These are phyloP conservation scores for Tubosaeta sp. DNA, from an alignment of 768 basidiomycete species.

Conservation along the genomic window DNA sequence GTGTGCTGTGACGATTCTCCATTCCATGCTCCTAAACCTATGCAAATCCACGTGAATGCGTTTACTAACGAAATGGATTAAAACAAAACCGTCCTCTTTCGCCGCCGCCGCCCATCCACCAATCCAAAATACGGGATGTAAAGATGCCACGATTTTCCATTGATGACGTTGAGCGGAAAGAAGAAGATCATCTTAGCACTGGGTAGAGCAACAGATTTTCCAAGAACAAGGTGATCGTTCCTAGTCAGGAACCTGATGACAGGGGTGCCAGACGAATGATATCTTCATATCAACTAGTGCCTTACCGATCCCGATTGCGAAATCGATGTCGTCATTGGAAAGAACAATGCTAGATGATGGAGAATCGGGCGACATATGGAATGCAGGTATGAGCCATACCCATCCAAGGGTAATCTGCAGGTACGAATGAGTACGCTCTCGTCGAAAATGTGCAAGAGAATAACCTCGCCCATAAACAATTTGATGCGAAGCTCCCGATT, in stretches of 20 bases:
- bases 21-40: neutral
- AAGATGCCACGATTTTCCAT: neutral
- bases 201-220: neutral
- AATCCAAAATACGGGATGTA: neutral
- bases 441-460: constrained; percentile 3
- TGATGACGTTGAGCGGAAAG: neutral
- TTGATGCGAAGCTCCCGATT: constrained; percentile 67
- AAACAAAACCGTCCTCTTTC: neutral
- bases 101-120: neutral
- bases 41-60: neutral
- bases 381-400: constrained; percentile 83
- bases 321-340: constrained; percentile 66
- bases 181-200: neutral
- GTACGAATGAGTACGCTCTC: neutral
- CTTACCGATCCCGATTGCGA: constrained; percentile 69
- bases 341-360: constrained; percentile 37
- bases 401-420: constrained; percentile 72
- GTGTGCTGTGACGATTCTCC: no score
- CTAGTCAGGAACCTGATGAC: neutral
- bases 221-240: neutral
- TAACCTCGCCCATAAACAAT: constrained; percentile 69
- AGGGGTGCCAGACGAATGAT: constrained; percentile 47
- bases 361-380: constrained; percentile 63
- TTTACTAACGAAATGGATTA: neutral
- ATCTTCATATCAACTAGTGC: constrained; percentile 63